These are phyloP conservation scores for Botrytis fabae DNA, from an alignment of 2,329 filamentous ascomycete genomes.

Conservation along the genomic window DNA sequence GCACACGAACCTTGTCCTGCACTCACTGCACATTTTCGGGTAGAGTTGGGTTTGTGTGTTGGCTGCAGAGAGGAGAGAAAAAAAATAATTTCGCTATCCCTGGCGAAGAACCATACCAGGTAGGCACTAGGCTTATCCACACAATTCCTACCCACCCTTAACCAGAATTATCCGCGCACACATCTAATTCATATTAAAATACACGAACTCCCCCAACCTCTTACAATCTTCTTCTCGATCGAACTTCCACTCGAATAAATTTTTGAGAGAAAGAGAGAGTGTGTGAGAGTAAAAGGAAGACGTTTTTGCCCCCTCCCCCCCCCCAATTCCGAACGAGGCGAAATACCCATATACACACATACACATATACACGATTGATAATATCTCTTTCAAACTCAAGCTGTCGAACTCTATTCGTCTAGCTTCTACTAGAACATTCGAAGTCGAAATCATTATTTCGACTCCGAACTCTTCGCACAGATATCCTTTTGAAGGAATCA, in stretches of 20 bases:
- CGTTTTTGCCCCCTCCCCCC: not conserved
- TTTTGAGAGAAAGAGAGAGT: not conserved
- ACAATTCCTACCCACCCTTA: not conserved
- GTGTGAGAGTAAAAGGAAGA: not conserved
- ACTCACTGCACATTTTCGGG: constrained; percentile 10
- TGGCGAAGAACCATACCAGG: constrained; percentile 8
- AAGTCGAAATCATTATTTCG: constrained; percentile 33
- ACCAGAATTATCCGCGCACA: constrained; percentile 5
- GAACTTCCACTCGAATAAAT: constrained; percentile 15
- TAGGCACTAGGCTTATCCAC: not conserved
- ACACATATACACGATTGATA: constrained; percentile 6
- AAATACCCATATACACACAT: not conserved
- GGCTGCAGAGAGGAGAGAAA: not conserved
- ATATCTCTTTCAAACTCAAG: constrained; percentile 1
- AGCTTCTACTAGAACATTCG: constrained; percentile 36
- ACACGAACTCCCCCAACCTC: constrained; percentile 17
- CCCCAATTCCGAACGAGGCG: not conserved
- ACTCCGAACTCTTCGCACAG: constrained; percentile 30
- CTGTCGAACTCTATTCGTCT: constrained; percentile 24
- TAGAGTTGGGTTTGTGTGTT: constrained; percentile 3
- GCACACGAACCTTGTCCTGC: constrained; percentile 15
- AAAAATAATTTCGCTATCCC: constrained; percentile 1
- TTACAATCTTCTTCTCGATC: not conserved
- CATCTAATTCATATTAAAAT: constrained; percentile 5
- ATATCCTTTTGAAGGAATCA: constrained; percentile 36